A percentile compares a stretch with the other conserved stretches of the same genome.
Evolutionary conservation across 164 flowering plant genomes (phyloP).

Genomic region (Kingdonia uniflora): DNA sequence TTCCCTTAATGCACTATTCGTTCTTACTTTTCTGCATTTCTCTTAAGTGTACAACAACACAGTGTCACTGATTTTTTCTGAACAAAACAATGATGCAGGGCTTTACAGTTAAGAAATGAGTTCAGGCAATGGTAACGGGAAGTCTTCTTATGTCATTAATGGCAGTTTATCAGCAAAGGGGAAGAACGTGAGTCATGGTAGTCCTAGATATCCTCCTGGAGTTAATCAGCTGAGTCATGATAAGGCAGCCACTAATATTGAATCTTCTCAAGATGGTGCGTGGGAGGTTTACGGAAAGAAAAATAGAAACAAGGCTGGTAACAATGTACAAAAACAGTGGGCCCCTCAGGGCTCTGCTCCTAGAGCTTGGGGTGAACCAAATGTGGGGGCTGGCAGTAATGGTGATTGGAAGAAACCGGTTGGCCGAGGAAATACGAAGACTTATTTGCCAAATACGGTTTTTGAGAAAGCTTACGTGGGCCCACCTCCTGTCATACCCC

Average conservation of each 20-base stretch:
- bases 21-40: no score
- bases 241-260: slow-evolving; percentile 24
- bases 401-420: slow-evolving; percentile 21
- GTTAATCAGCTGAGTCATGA: slow-evolving; percentile 25
- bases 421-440: slow-evolving; percentile 36
- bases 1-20: no score
- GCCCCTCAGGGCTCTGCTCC: slow-evolving; percentile 27
- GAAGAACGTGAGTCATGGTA: slow-evolving; percentile 10
- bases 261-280: slow-evolving; percentile 34
- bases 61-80: no score
- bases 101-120: slow-evolving; percentile 9
- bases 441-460: slow-evolving; percentile 22
- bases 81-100: no score
- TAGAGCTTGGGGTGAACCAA: slow-evolving; percentile 23
- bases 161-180: slow-evolving; percentile 11
- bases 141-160: slow-evolving; percentile 10
- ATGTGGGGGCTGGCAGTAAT: slow-evolving; percentile 17
- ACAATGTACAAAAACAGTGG: slow-evolving; percentile 28
- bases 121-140: slow-evolving; percentile 13
- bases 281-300: slow-evolving; percentile 57
- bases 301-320: slow-evolving; percentile 40
- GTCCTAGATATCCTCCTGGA: background rate
- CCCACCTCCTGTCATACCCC: slow-evolving; percentile 27
- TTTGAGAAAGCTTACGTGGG: slow-evolving; percentile 14
- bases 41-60: no score